Evolutionary conservation across 441 rosid genomes (phyloP), one percentile per base, ranked within the genome.

Genomic region (Pelargonium myrrhifolium): DNA sequence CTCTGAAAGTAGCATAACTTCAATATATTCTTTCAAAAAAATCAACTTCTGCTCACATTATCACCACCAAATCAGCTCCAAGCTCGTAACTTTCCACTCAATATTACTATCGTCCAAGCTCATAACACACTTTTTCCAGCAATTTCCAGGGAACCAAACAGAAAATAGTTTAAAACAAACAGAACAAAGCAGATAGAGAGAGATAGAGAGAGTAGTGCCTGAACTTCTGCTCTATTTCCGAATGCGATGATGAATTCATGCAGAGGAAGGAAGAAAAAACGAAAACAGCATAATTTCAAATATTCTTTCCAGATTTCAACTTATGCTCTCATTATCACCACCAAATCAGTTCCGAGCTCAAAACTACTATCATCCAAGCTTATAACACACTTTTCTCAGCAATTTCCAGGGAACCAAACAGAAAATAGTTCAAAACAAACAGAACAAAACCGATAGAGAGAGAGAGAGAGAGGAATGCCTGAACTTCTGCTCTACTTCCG

Each of bases 81-180:
- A 17, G 18, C 18, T 15, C 0, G 3, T 1, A 17, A 18, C 59
- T 0, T 3, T 53, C 59, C 10, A 17, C 15, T 3, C 3, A 56
- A 20, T 4, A 9, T 21, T 9, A 56, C 28, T 3, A 55, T 18
- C 5, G 8, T 9, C 60, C 8, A 55, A 6, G 2, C n/a, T 43
- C 6, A 11, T 0, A 53, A 8, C 60, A 17, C 59, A 53, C 60
- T 21, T 9, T 22, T 58, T 21, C 35, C 62, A 22, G 8, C 62
- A 58, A 9, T 58, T 58, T 59, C 62, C 28, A 22, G 37, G 62
- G 3, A 62, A 55, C 20, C 60, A 58, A 39, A 73, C 8, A 39
- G 10, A 39, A 39, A 35, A 0, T 35, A 35, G 39, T 35, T 35
- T 9, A 35, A 35, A 35, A 35, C 39, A 35, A 35, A 35, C 39